Base-by-base conservation (phyloP, 164 flowering plant genomes). In the Umbellularia californica region DNA sequence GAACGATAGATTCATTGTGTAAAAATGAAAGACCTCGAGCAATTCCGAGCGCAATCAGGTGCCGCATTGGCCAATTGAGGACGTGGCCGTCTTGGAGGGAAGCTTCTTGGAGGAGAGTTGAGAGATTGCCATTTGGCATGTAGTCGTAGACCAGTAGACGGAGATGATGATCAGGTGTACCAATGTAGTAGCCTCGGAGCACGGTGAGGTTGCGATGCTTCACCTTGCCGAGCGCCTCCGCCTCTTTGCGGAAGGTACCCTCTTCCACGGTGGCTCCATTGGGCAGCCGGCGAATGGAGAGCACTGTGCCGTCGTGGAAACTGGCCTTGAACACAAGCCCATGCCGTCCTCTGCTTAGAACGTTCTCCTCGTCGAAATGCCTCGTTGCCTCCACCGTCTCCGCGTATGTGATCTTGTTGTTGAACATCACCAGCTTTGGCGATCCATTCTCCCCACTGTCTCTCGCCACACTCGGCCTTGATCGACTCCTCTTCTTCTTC, bases 51-150 rank as follows among this genome's bases (percentile, higher is more conserved):
- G 97, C 97, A 12, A 92, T 92, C n/a, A 94, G 85, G 77, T 94
- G 97, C 27, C 98, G 92, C 98, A 94, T 94, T 58, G 98, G 97
- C 98, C 98, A 94, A 58, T 92, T 93, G 17, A 93, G 88, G n/a
- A 92, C 91, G 64, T 92, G 95, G 17, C 98, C 98, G 58, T 90
- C 98, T 74, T 90, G 95, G 79, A 90, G 98, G 1, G 97, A 88
- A 17, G 98, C 97, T 80, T 94, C 98, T 79, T 92, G 95, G 47
- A 94, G 89, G 28, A 94, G 88, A 5, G 95, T 92, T 0, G 90
- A 89, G 1, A 94, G 85, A 81, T 92, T 92, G 64, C 98, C 97
- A 60, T 94, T 94, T 11, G 98, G 98, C 98, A 93, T 93, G 95
- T 93, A 93, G 77, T 93, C 98, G 74, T 87, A 92, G 3, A 92